Evolutionary conservation across 2,329 filamentous ascomycete genomes (phyloP), one percentile per base, ranked within the genome.

Genomic region (Tolypocladium amazonense): DNA sequence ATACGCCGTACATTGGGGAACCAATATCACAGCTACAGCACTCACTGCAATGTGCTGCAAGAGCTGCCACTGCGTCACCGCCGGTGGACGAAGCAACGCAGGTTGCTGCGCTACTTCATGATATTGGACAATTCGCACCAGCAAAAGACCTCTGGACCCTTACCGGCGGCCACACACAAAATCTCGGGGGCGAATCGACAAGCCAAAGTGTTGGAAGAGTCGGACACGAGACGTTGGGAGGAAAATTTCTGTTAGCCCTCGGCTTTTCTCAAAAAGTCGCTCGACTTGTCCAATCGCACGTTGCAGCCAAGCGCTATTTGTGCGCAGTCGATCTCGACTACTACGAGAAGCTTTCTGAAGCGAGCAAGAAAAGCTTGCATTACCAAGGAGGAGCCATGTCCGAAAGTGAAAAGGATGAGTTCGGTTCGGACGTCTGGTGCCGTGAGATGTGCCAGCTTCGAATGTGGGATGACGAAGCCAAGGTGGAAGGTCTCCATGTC

Each of bases 1-100:
- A 52, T 3, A 61, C 58, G 1, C 63, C 62, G 0, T 65, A 65
- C 58, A 62, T 65, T 27, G 62, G 63, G n/a, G 63, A 65, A 39
- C 53, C 52, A 53, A 65, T 65, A n/a, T 64, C 63, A 1, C 63
- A 65, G n/a, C 59, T 65, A 0, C 61, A 65, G 39, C 63, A 65
- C 50, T 62, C 62, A 20, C 61, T 65, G 0, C 63, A 65, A 47
- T 60, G 59, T 30, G 63, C 62, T 9, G 57, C 57, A 9, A 62
- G 56, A 45, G 63, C 63, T 37, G 61, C 63, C 33, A 14, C 12
- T 11, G 30, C 58, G 2, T 57, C 59, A 5, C 62, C 63, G 15
- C 50, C 62, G 12, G 63, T 64, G n/a, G 63, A 65, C 53, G 62
- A 65, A 45, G 57, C 56, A 11, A 65, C 63, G 4, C 63, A 63